Percentiles rank a stretch among this genome's conserved stretches.
Conservation (phyloP, 768 basidiomycete genomes). For the Cystoderma amianthinum region DNA sequence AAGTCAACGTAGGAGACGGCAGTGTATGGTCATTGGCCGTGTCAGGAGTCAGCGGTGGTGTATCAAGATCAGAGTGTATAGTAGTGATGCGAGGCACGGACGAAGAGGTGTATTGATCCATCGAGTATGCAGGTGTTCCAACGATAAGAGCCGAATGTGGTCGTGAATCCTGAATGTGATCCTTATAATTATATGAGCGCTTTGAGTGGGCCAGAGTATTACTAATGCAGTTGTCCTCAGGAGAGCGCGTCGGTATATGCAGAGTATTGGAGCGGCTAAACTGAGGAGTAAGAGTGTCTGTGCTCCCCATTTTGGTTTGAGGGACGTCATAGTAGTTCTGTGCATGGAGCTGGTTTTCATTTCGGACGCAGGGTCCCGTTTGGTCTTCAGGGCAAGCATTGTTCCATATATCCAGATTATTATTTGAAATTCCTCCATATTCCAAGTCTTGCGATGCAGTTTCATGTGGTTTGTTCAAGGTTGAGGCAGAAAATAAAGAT, state of each 20-base stretch:
- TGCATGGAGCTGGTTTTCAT: neutral
- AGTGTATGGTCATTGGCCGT: constrained; percentile 8
- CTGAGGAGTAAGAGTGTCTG: neutral
- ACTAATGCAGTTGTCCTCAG: too few relatives aligned
- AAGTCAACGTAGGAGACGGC: constrained; percentile 5
- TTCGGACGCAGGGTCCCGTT: neutral
- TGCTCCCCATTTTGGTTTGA: neutral
- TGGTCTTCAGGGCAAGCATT: neutral
- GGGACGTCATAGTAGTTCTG: neutral
- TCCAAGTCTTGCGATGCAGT: neutral
- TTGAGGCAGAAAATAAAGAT: neutral
- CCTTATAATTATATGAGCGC: neutral
- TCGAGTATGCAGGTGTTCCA: neutral
- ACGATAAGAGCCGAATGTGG: neutral
- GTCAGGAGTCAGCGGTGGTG: constrained; percentile 20
- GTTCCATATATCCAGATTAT: neutral
- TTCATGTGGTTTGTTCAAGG: neutral
- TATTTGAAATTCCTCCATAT: neutral
- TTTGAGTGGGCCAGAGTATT: neutral
- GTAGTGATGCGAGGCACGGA: neutral
- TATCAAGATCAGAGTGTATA: constrained; percentile 10
- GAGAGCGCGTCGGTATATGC: neutral
- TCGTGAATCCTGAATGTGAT: neutral
- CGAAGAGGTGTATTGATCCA: neutral
- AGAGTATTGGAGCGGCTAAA: neutral